phyloP scores from a whole-genome alignment of 2,329 filamentous ascomycete genomes.

The Claviceps arundinis region DNA sequence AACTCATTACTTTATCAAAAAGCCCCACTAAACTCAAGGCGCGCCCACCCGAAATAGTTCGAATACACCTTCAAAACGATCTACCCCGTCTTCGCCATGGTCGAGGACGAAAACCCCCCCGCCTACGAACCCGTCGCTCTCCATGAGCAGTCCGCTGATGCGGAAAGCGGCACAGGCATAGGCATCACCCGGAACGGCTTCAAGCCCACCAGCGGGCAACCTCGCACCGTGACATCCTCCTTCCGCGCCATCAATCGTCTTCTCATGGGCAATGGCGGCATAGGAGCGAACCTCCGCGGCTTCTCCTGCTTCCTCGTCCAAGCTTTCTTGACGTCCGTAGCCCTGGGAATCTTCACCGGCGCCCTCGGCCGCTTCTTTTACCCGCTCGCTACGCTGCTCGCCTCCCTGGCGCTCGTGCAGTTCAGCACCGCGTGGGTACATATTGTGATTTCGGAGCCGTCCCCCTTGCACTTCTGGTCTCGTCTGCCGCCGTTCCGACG shows the following conservation, averaged over 20 bases:
- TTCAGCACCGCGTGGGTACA: conserved; percentile 73
- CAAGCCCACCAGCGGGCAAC: conserved; percentile 21
- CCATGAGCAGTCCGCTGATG: conserved; percentile 23
- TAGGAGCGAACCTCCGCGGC: conserved; percentile 56
- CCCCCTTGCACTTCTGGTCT: conserved; percentile 48
- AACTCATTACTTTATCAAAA: neutral
- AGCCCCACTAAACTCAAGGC: neutral
- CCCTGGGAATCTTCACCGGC: conserved; percentile 31
- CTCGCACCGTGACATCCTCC: conserved; percentile 34
- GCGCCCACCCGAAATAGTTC: conserved; percentile 19
- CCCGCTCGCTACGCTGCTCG: conserved; percentile 33
- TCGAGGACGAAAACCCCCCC: conserved; percentile 44
- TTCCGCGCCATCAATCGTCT: conserved; percentile 37
- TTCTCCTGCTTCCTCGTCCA: conserved; percentile 36
- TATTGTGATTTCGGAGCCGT: conserved; percentile 63
- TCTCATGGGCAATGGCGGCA: conserved; percentile 50
- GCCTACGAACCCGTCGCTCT: conserved; percentile 38
- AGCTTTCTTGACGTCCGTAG: conserved; percentile 17
- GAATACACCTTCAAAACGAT: conserved; percentile 37
- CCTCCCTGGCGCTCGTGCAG: conserved; percentile 50
- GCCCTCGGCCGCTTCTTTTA: conserved; percentile 31
- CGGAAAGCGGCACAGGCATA: conserved; percentile 14
- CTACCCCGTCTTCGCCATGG: conserved; percentile 41
- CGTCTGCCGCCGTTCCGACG: conserved; percentile 54
- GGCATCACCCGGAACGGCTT: conserved; percentile 16